These are phyloP conservation scores for Aspergillus nomiae DNA, from an alignment of 2,329 filamentous ascomycete species.

Conservation along the genomic window DNA sequence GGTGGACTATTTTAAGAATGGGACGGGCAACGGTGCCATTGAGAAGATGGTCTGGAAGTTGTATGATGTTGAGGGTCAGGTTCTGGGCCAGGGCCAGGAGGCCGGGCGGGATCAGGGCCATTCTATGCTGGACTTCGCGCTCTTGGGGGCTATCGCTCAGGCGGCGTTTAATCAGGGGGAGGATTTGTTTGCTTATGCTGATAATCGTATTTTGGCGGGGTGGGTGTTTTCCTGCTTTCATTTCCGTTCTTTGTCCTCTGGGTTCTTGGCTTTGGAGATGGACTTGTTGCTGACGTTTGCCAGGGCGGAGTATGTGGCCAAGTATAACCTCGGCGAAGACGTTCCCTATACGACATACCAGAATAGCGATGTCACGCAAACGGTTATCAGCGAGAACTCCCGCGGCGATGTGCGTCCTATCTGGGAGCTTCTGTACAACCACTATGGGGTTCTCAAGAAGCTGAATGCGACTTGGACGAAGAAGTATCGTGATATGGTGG, in stretches of 20 bases:
- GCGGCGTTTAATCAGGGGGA: slow-evolving; percentile 48
- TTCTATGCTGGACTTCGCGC: slow-evolving; percentile 41
- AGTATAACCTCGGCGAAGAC: slow-evolving; percentile 47
- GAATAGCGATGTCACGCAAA: slow-evolving; percentile 41
- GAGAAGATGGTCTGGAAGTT: slow-evolving; percentile 10
- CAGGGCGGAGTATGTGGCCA: slow-evolving; percentile 27
- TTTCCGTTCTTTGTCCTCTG: no score
- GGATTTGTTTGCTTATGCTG: slow-evolving; percentile 40
- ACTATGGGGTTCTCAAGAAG: slow-evolving; percentile 44
- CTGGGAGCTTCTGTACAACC: slow-evolving; percentile 44
- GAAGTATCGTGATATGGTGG: slow-evolving; percentile 40
- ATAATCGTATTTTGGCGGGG: slow-evolving; percentile 41
- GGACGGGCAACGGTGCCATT: slow-evolving; percentile 38
- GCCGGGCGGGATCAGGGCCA: slow-evolving; percentile 52
- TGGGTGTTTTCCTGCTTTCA: slow-evolving; percentile 16
- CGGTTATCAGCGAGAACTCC: slow-evolving; percentile 32
- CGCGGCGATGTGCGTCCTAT: slow-evolving; percentile 42
- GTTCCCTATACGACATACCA: slow-evolving; percentile 47
- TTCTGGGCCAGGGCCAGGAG: slow-evolving; percentile 44
- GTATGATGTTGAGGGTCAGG: slow-evolving; percentile 22
- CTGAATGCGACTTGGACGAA: slow-evolving; percentile 41
- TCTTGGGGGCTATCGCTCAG: slow-evolving; percentile 46
- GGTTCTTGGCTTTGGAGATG: no score
- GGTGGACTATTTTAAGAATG: slow-evolving; percentile 44
- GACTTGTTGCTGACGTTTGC: neutral